These are phyloP conservation scores for Biscutella laevigata DNA, from an alignment of 441 rosid genomes.

Conservation along the genomic window DNA sequence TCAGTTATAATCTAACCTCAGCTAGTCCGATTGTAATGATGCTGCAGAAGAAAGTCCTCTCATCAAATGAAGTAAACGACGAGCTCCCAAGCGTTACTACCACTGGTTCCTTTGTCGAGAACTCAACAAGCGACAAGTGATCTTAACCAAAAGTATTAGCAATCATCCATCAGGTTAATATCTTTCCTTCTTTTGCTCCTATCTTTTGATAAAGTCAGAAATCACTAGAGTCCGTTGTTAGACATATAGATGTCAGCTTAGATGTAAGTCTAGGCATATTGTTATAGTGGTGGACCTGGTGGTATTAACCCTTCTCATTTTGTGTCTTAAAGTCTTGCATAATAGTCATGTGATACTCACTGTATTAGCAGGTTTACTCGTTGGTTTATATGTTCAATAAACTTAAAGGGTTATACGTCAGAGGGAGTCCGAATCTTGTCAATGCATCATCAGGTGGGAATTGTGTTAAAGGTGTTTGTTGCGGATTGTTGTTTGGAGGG, in stretches of 20 bases:
- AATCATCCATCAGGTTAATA: slow-evolving; percentile 26
- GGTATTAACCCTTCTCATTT: no score
- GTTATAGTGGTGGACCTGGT: no score
- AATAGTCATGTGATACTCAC: slow-evolving; percentile 9
- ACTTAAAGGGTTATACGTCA: slow-evolving; percentile 12
- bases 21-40: slow-evolving; percentile 34
- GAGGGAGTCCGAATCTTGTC: slow-evolving; percentile 12
- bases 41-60: slow-evolving; percentile 45
- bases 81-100: slow-evolving; percentile 34
- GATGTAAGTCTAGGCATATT: slow-evolving; percentile 4
- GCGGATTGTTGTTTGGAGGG: slow-evolving; percentile 18
- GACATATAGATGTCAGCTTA: not conserved
- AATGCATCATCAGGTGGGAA: slow-evolving; percentile 7
- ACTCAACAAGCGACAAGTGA: slow-evolving; percentile 38
- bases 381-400: slow-evolving; percentile 8
- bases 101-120: slow-evolving; percentile 26
- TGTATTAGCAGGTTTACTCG: slow-evolving; percentile 17
- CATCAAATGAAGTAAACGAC: slow-evolving; percentile 40
- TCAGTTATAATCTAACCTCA: slow-evolving; percentile 19
- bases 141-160: slow-evolving; percentile 29
- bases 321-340: not conserved
- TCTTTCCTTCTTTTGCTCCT: not conserved
- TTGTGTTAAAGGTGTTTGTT: slow-evolving; percentile 3
- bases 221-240: not conserved
- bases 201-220: not conserved